A percentile compares a stretch with the other conserved stretches of the same genome.
These are phyloP conservation scores for Euclidium syriacum DNA, from an alignment of 345 rosid species.

Conservation along the genomic window DNA sequence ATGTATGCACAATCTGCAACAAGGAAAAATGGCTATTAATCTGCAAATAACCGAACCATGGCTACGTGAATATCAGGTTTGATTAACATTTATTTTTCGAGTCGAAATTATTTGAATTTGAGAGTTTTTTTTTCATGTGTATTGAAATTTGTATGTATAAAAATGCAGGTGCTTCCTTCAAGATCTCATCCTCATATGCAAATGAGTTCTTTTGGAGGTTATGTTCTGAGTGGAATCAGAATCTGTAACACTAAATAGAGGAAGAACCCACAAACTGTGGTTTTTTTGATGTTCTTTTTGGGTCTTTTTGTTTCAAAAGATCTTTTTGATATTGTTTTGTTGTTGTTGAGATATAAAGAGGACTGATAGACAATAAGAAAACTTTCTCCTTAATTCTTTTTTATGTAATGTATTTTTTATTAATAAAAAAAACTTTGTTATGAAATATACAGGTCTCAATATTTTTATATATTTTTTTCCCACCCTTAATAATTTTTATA, in stretches of 20 bases:
- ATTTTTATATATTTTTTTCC: background rate
- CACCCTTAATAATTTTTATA: too few relatives aligned
- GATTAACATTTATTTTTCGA: background rate
- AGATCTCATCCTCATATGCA: conserved; percentile 96
- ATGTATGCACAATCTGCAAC: conserved; percentile 89
- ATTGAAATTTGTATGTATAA: background rate
- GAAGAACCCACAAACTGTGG: conserved; percentile 2
- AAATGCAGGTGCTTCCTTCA: conserved; percentile 71
- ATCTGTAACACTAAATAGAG: conserved; percentile 41
- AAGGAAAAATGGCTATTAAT: conserved; percentile 71
- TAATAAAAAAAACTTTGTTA: too few relatives aligned
- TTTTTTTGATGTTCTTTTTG: conserved; percentile 21
- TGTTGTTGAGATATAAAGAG: conserved; percentile 5
- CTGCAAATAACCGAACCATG: conserved; percentile 93
- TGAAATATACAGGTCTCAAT: too few relatives aligned
- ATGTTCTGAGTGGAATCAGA: conserved; percentile 76
- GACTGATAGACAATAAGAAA: background rate
- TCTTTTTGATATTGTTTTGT: conserved; percentile 18
- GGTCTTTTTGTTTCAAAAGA: background rate
- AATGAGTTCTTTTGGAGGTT: conserved; percentile 84
- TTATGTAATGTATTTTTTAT: too few relatives aligned
- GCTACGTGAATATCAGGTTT: conserved; percentile 91
- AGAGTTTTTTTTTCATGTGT: background rate
- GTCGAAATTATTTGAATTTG: too few relatives aligned
- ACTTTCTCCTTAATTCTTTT: background rate